phyloP scores from a whole-genome alignment of 2,329 filamentous ascomycete species.

The Talaromyces amestolkiae region DNA sequence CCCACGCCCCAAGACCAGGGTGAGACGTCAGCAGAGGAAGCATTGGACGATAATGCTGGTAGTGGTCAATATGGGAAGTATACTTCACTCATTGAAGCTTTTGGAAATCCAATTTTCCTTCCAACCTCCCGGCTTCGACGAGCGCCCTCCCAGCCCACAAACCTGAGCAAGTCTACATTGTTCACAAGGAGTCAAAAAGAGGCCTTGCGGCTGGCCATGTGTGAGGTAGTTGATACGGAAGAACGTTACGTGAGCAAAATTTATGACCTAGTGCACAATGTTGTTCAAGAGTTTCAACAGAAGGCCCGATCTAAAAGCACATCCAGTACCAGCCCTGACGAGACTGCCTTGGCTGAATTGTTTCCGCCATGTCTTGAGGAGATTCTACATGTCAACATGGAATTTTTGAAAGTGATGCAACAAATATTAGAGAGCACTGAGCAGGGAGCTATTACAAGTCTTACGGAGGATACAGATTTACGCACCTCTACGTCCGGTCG shows the following conservation, averaged over 20 bases:
- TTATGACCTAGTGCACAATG: conserved; percentile 74
- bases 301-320: conserved; percentile 60
- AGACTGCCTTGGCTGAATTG: conserved; percentile 68
- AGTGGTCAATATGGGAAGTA: conserved; percentile 69
- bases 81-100: conserved; percentile 69
- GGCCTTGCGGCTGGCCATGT: conserved; percentile 80
- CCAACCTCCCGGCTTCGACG: conserved; percentile 81
- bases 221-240: conserved; percentile 88
- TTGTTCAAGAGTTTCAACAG: conserved; percentile 75
- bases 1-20: conserved; percentile 64
- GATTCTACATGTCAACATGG: conserved; percentile 78
- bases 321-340: conserved; percentile 67
- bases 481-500: conserved; percentile 48
- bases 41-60: conserved; percentile 26
- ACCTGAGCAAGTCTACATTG: conserved; percentile 71
- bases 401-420: conserved; percentile 74
- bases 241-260: conserved; percentile 90
- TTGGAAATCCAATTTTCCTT: conserved; percentile 81
- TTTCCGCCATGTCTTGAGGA: conserved; percentile 78
- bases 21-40: conserved; percentile 42
- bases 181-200: conserved; percentile 81
- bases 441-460: conserved; percentile 72
- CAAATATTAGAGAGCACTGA: conserved; percentile 79
- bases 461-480: conserved; percentile 59
- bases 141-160: conserved; percentile 81